A percentile compares a stretch with the other conserved stretches of the same genome.
Evolutionary conservation across 345 rosid species (phyloP).

Genomic region (Brassica rapa): DNA sequence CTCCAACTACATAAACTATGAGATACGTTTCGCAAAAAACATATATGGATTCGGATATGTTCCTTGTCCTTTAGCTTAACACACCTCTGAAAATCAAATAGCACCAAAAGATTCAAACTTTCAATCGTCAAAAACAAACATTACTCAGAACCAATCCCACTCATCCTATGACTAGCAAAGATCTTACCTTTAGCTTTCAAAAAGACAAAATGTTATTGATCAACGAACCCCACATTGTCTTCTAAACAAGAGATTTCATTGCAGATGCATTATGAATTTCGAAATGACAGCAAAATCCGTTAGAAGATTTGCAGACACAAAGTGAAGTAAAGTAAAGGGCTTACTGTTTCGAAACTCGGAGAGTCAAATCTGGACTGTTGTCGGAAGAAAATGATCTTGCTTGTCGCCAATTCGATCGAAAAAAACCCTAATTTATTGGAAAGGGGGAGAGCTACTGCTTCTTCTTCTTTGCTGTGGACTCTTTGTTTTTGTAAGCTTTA

Average conservation of each 20-base stretch:
- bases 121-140: slow-evolving; percentile 23
- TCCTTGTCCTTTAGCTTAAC: slow-evolving; percentile 4
- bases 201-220: slow-evolving; percentile 9
- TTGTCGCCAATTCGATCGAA: slow-evolving; percentile 36
- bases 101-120: slow-evolving; percentile 27
- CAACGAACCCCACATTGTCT: not conserved
- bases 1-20: slow-evolving; percentile 7
- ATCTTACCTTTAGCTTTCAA: slow-evolving; percentile 4
- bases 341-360: slow-evolving; percentile 30
- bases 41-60: not conserved
- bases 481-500: not conserved
- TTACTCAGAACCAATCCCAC: not conserved
- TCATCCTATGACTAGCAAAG: slow-evolving; percentile 19
- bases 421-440: slow-evolving; percentile 32
- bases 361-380: slow-evolving; percentile 18
- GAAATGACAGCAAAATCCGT: not conserved
- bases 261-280: slow-evolving; percentile 5
- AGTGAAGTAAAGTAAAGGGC: slow-evolving; percentile 19
- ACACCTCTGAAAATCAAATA: slow-evolving; percentile 31
- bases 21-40: slow-evolving; percentile 4
- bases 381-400: slow-evolving; percentile 30
- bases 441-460: not conserved
- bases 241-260: not conserved
- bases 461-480: slow-evolving; percentile 20
- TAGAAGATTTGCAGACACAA: slow-evolving; percentile 1